Evolutionary conservation across 2,329 filamentous ascomycete genomes (phyloP), one percentile per base, ranked within the genome.

Genomic region (Colletotrichum sp.): DNA sequence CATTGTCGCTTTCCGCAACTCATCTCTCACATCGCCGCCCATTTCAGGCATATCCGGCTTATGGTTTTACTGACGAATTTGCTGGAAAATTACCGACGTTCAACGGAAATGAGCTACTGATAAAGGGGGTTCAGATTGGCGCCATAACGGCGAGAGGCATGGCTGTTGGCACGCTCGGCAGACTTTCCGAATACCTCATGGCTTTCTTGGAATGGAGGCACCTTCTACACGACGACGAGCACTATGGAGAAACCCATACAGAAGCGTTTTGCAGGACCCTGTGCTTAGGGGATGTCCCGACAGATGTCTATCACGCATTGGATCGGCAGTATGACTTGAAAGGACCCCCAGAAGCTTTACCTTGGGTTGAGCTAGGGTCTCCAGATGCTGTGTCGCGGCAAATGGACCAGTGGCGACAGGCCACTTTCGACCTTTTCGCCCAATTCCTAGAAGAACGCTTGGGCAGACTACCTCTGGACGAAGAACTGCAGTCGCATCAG

Each of bases 91-190:
- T n/a, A n/a, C n/a, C n/a, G n/a, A n/a, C n/a, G n/a, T n/a, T n/a
- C n/a, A n/a, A n/a, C n/a, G n/a, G n/a, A n/a, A n/a, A n/a, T 36
- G 15, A 13, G 48, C n/a, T 55, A 5, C 21, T 0, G 2, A 8
- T 57, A 8, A 1, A 0, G 3, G 52, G 12, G 0, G 0, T 26
- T 5, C n/a, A 15, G 0, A 15, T 57, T 1, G 55, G 55, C 0
- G 4, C 13, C 7, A 9, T 58, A 10, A 2, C 1, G 4, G 13
- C 21, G 12, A 28, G 55, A 1, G 55, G 55, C 0, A 58, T 58
- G 24, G 13, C 55, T 8, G 55, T 58, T 6, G 55, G 55, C 9
- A 58, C 55, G 3, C 21, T 58, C 0, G 13, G 24, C 4, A 28
- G 55, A 28, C 2, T 58, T 0, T 16, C 55, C 0, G 3, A 58